Evolutionary conservation across 345 rosid species (phyloP), one percentile per base, ranked within the genome.

Genomic region (Gossypium anomalum): DNA sequence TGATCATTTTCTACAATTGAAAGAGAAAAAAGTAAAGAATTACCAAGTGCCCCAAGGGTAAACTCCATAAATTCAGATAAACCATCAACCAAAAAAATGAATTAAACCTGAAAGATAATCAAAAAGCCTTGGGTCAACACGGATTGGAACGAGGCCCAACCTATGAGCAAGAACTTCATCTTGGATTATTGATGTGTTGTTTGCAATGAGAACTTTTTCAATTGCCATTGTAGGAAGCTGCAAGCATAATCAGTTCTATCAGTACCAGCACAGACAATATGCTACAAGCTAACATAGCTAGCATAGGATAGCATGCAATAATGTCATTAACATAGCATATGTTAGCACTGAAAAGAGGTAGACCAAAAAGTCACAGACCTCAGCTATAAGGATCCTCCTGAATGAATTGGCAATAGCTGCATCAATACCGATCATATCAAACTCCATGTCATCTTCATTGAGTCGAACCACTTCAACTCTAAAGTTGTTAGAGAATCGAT

Each of bases 181-280:
- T 82, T 87, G 91, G 70, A 95, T 68, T 49, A 91, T 72, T 2
- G 98, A 95, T 38, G 99, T 91, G 78, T 95, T 95, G 79, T 93
- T 87, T 68, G 97, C 96, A 67, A 95, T 79, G 57, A 95, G 74
- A 61, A 95, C 98, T 77, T 93, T 93, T 74, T 95, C 99, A 78
- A 95, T 91, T 67, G 98, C 98, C 97, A 95, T 90, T 17, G 98
- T 76, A n/a, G 98, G 97, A 83, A 93, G 73, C 99, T 92, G 82
- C 73, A 83, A 2, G 41, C 43, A 68, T 41, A 68, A 70, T 38
- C 71, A 64, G 16, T 17, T 49, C 45, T 5, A 68, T 25, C 2
- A 49, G 13, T 16, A 51, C 55, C 22, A 69, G 19, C 70, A 47
- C 63, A 58, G 53, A 38, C 56, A 16, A 70, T 22, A 41, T 45